A percentile compares a stretch with the other conserved stretches of the same genome.
Evolutionary conservation across 2,329 filamentous ascomycete genomes (phyloP).

Genomic region (Stagonosporopsis tanaceti): DNA sequence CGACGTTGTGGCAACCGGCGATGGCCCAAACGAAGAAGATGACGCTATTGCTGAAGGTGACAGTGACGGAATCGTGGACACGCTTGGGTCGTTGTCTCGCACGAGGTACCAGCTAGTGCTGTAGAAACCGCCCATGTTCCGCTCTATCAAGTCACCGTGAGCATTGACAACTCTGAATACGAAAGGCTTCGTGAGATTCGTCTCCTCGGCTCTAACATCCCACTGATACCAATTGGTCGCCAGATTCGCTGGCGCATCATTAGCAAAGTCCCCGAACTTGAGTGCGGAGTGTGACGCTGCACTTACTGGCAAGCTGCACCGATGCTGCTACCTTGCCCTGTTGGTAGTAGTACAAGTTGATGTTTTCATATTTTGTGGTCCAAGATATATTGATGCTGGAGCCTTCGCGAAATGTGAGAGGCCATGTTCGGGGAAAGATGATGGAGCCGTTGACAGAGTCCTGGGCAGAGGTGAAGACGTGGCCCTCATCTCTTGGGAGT

Average conservation of each 20-base stretch:
- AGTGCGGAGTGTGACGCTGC: neutral
- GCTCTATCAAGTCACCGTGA: neutral
- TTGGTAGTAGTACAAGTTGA: neutral
- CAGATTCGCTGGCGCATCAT: neutral
- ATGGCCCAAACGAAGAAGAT: neutral
- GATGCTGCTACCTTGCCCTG: neutral
- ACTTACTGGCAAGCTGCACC: neutral
- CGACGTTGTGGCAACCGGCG: neutral
- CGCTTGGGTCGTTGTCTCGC: neutral
- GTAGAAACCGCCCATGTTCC: neutral
- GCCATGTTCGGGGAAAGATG: neutral
- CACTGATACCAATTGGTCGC: neutral
- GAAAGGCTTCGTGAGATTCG: neutral
- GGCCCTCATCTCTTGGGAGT: neutral
- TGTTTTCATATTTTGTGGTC: neutral
- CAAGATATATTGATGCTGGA: neutral
- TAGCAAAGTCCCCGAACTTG: neutral
- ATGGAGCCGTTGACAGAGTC: neutral
- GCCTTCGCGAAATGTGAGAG: neutral
- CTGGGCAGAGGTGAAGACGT: neutral
- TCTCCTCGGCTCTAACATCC: neutral
- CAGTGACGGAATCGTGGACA: neutral
- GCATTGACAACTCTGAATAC: neutral
- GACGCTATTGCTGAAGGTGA: neutral
- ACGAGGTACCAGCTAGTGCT: neutral